Base-by-base conservation (phyloP, 768 basidiomycete genomes). In the Russula emetica region DNA sequence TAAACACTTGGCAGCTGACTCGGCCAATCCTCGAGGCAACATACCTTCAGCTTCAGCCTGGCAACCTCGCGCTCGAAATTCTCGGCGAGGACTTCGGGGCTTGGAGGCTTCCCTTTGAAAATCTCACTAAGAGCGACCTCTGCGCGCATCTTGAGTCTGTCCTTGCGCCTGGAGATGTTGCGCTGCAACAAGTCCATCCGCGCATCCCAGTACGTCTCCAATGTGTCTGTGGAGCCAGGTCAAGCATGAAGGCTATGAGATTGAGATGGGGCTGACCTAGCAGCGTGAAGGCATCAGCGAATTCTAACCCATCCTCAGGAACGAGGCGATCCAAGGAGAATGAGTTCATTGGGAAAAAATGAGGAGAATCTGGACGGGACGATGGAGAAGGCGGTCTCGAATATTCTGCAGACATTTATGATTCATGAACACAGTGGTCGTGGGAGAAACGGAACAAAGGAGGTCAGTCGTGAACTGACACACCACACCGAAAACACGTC, bases 191-290 rank as follows among this genome's bases (percentile, higher is more conserved):
- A 79, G 72, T 91, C 90, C 66, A 91, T 78, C 72, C 90, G 87
- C 1, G 94, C 93, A 77, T 98, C 94, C 72, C 94, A 96, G 72
- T 89, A 97, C 0, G 94, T 97, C 76, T 97, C 94, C 73, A 94
- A 79, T 10, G 94, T 96, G 75, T 97, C 94, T 95, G 70, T 18
- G 16, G 14, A 32, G 26, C 49, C n/a, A 30, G 55, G 66, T 59
- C 62, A 44, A 56, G 44, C 52, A 55, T 64, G 44, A 28, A 42
- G 20, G 16, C 32, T 28, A 32, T 24, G 22, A 42, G 52, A 22
- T 18, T 26, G 36, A 44, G 56, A 24, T 10, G 20, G 26, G 18
- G 13, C 54, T 24, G 71, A 93, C 93, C 94, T 7, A 95, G 79
- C 30, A 96, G 77, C 2, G 94, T 94, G 70, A 94, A 90, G 36